Evolutionary conservation across 495 filamentous ascomycete genomes (phyloP).

Genomic region (Cryomyces minteri): DNA sequence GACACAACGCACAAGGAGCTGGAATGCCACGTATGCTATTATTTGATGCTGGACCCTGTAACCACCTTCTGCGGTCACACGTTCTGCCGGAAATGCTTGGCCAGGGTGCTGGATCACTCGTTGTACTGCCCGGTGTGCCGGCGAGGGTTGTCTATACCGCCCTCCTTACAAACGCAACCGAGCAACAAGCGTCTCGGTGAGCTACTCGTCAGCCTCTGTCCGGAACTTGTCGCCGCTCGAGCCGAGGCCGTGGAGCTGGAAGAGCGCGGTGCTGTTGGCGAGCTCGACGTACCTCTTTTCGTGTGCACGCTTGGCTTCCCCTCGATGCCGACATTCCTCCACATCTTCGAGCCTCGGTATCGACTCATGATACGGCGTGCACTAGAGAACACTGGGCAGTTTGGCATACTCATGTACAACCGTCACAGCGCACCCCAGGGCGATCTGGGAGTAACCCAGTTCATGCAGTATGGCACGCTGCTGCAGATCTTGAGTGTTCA

Average conservation of each 20-base stretch:
- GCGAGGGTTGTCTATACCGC: conserved; percentile 40
- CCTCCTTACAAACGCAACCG: conserved; percentile 31
- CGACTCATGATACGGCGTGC: conserved; percentile 72
- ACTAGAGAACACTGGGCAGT: conserved; percentile 49
- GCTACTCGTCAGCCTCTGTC: conserved; percentile 44
- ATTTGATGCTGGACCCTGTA: conserved; percentile 56
- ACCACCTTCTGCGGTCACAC: conserved; percentile 82
- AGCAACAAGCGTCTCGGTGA: conserved; percentile 42
- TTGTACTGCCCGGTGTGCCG: conserved; percentile 67
- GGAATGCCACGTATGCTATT: conserved; percentile 79
- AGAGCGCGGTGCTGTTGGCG: conserved; percentile 30
- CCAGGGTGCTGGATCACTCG: conserved; percentile 55
- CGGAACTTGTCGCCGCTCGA: conserved; percentile 41
- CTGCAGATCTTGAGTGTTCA: conserved; percentile 55
- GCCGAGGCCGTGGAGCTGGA: conserved; percentile 31
- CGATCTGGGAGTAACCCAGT: conserved; percentile 35
- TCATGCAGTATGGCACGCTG: conserved; percentile 61
- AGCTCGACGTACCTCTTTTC: conserved; percentile 53
- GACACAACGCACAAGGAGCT: conserved; percentile 45
- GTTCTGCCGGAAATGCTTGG: conserved; percentile 64
- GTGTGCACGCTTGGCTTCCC: conserved; percentile 70
- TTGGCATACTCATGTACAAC: conserved; percentile 74
- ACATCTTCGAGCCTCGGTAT: conserved; percentile 85
- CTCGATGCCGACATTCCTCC: conserved; percentile 63
- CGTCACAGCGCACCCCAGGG: conserved; percentile 32